Conservation (phyloP, 371 early-diverging fungal species). For the Syncephalastrum racemosum region DNA sequence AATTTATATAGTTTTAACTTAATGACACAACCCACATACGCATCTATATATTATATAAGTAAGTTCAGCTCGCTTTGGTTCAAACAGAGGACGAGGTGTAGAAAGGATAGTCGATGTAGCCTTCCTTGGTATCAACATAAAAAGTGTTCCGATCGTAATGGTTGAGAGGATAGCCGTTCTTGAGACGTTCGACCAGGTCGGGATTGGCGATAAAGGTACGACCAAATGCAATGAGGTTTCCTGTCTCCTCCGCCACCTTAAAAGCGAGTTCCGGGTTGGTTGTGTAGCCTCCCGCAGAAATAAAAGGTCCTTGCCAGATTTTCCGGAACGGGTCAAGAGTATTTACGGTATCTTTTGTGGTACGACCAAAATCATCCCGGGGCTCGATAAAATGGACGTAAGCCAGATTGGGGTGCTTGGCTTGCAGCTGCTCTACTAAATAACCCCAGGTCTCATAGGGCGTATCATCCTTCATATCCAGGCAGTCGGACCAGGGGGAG, state of each 20-base stretch:
- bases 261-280: constrained; percentile 8
- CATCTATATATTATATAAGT: too few relatives aligned
- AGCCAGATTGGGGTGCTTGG: constrained; percentile 19
- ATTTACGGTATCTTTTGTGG: not conserved
- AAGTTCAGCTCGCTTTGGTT: too few relatives aligned
- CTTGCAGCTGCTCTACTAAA: constrained; percentile 15
- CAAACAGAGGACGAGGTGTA: too few relatives aligned
- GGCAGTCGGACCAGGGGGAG: constrained; percentile 18
- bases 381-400: constrained; percentile 32
- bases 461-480: constrained; percentile 25
- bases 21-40: too few relatives aligned
- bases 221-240: constrained; percentile 24
- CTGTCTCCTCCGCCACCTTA: constrained; percentile 16
- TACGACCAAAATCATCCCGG: constrained; percentile 5
- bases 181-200: constrained; percentile 23
- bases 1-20: too few relatives aligned
- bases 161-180: constrained; percentile 15
- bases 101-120: too few relatives aligned
- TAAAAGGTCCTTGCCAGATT: constrained; percentile 25
- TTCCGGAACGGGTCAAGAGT: constrained; percentile 21
- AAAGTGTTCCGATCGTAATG: too few relatives aligned
- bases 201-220: constrained; percentile 34
- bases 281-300: constrained; percentile 23
- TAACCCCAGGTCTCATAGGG: constrained; percentile 29
- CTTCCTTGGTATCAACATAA: too few relatives aligned